phyloP scores from a whole-genome alignment of 1,284 basidiomycete genomes.

The Microbotryum violaceum region DNA sequence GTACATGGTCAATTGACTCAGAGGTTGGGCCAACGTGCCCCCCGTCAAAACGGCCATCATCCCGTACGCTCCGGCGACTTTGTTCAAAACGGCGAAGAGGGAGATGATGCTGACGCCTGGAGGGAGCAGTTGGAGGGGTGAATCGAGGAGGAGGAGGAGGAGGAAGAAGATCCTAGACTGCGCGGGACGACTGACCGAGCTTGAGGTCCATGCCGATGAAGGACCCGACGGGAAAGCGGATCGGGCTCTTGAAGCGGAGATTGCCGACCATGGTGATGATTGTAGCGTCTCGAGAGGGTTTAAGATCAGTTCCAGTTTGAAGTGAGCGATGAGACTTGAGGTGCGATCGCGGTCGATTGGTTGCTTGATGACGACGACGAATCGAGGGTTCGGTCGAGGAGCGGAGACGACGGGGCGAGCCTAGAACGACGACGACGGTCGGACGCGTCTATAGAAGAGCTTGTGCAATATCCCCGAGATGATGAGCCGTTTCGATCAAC shows the following conservation, averaged over 20 bases:
- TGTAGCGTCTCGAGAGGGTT: too few species aligned
- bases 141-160: not conserved
- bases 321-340: too few species aligned
- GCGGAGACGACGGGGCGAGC: too few species aligned
- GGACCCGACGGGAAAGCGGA: not conserved
- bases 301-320: too few species aligned
- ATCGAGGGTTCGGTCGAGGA: too few species aligned
- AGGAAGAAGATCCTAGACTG: not conserved
- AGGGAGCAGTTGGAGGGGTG: not conserved
- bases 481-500: too few species aligned
- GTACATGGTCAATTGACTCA: conserved; percentile 73
- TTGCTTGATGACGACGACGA: too few species aligned
- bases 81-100: conserved; percentile 89
- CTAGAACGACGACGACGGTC: too few species aligned
- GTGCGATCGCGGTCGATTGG: too few species aligned
- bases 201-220: conserved; percentile 4
- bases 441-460: too few species aligned
- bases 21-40: conserved; percentile 49
- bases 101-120: conserved; percentile 65
- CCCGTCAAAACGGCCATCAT: conserved; percentile 85
- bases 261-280: not conserved
- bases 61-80: conserved; percentile 94
- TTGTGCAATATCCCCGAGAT: too few species aligned
- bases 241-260: not conserved
- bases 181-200: not conserved